Conservation (phyloP, 2,329 filamentous ascomycete species). For the Domatiomyces catenatus region DNA sequence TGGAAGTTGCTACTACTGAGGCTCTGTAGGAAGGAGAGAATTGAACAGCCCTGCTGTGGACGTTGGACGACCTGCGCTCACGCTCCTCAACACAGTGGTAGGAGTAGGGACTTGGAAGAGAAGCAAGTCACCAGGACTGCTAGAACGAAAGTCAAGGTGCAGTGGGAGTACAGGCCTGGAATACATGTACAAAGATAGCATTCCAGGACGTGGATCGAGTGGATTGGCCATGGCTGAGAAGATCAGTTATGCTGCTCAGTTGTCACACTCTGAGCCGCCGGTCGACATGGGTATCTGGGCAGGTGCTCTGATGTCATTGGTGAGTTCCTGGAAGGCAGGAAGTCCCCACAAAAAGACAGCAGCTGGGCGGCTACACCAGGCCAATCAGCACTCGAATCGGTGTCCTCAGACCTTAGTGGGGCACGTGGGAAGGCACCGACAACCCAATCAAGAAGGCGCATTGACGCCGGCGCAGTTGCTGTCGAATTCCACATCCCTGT, state of each 20-base stretch:
- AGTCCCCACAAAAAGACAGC: not conserved
- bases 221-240: not conserved
- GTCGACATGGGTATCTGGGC: not conserved
- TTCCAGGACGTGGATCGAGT: conserved; percentile 2
- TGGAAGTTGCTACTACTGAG: not conserved
- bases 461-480: not conserved
- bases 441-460: not conserved
- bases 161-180: not conserved
- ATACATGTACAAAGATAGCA: conserved; percentile 4
- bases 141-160: conserved; percentile 3
- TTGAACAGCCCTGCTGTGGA: not conserved
- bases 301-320: not conserved
- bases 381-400: not conserved
- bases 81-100: not conserved
- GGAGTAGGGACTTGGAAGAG: conserved; percentile 3
- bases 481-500: not conserved
- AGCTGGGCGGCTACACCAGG: not conserved
- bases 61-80: conserved; percentile 2
- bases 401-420: not conserved
- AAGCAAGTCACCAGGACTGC: conserved; percentile 7
- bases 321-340: not conserved
- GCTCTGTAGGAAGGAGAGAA: conserved; percentile 1
- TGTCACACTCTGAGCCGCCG: not conserved
- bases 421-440: not conserved
- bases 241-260: not conserved